A percentile compares a stretch with the other conserved stretches of the same genome.
phyloP scores from a whole-genome alignment of 495 filamentous ascomycete genomes.

The Lichina pygmaea region DNA sequence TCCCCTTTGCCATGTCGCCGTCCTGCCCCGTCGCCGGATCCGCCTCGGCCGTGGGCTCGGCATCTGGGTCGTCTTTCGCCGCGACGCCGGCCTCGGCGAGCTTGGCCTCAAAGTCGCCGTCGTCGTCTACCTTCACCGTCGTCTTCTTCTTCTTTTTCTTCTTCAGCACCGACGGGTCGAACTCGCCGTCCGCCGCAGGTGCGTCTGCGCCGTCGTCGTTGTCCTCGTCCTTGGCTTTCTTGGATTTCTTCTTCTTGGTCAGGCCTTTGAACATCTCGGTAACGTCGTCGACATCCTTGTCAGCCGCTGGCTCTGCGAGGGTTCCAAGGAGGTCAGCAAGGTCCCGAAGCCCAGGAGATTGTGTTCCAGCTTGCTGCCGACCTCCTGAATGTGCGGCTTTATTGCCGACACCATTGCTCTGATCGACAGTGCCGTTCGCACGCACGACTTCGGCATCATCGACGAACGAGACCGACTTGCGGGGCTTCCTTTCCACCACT shows the following conservation, averaged over 20 bases:
- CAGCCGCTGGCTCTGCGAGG: slow-evolving; percentile 11
- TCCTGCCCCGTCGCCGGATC: slow-evolving; percentile 25
- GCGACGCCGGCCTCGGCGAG: slow-evolving; percentile 47
- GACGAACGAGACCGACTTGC: slow-evolving; percentile 79
- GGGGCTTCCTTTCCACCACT: slow-evolving; percentile 26
- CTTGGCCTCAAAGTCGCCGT: slow-evolving; percentile 52
- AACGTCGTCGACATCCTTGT: slow-evolving; percentile 43
- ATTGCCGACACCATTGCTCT: slow-evolving; percentile 27
- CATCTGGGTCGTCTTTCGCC: slow-evolving; percentile 21
- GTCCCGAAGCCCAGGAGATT: too few species aligned
- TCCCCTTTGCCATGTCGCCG: slow-evolving; percentile 71
- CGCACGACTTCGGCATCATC: slow-evolving; percentile 63
- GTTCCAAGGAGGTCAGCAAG: background rate
- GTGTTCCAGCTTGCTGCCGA: too few species aligned
- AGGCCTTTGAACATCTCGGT: slow-evolving; percentile 57
- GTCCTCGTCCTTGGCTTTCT: slow-evolving; percentile 29
- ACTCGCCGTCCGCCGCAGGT: slow-evolving; percentile 29
- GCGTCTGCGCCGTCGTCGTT: slow-evolving; percentile 24
- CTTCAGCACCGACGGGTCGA: slow-evolving; percentile 57
- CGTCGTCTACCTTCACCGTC: slow-evolving; percentile 34
- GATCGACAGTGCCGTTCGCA: slow-evolving; percentile 56
- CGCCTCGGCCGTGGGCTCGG: slow-evolving; percentile 19
- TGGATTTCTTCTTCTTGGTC: slow-evolving; percentile 31
- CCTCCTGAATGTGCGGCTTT: background rate
- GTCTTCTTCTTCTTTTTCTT: slow-evolving; percentile 94